Conservation (phyloP, 805 yeast species). For the Nakazawaea wickerhamii region DNA sequence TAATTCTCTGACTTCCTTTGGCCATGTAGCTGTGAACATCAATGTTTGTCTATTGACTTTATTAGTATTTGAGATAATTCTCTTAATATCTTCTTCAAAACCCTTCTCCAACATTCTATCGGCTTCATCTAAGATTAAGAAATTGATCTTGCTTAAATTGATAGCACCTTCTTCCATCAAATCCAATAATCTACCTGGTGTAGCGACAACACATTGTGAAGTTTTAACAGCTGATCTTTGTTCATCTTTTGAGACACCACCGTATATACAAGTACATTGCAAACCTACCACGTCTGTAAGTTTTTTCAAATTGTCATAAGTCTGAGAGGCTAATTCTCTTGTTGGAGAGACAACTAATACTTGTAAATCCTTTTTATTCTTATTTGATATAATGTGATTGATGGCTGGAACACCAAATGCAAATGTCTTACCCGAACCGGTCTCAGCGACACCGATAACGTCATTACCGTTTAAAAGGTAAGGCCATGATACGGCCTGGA, state of each 20-base stretch:
- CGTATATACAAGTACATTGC: slow-evolving; percentile 82
- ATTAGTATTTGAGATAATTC: slow-evolving; percentile 44
- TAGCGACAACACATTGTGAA: slow-evolving; percentile 84
- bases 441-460: slow-evolving; percentile 96
- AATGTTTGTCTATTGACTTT: slow-evolving; percentile 70
- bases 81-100: slow-evolving; percentile 91
- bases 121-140: slow-evolving; percentile 92
- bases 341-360: slow-evolving; percentile 93
- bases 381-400: slow-evolving; percentile 48
- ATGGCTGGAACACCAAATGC: slow-evolving; percentile 98
- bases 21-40: slow-evolving; percentile 99
- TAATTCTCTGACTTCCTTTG: slow-evolving; percentile 92
- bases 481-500: slow-evolving; percentile 95
- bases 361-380: slow-evolving; percentile 46
- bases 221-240: slow-evolving; percentile 66
- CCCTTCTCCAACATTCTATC: slow-evolving; percentile 99
- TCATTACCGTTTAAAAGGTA: slow-evolving; percentile 71
- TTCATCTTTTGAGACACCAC: slow-evolving; percentile 95
- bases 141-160: slow-evolving; percentile 59
- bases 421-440: slow-evolving; percentile 96
- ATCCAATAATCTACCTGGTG: slow-evolving; percentile 97
- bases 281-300: slow-evolving; percentile 59
- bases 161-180: slow-evolving; percentile 84
- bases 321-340: slow-evolving; percentile 94
- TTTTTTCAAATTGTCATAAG: slow-evolving; percentile 70